Evolutionary conservation across 1,284 basidiomycete genomes (phyloP).

Genomic region (Pascua sp.): DNA sequence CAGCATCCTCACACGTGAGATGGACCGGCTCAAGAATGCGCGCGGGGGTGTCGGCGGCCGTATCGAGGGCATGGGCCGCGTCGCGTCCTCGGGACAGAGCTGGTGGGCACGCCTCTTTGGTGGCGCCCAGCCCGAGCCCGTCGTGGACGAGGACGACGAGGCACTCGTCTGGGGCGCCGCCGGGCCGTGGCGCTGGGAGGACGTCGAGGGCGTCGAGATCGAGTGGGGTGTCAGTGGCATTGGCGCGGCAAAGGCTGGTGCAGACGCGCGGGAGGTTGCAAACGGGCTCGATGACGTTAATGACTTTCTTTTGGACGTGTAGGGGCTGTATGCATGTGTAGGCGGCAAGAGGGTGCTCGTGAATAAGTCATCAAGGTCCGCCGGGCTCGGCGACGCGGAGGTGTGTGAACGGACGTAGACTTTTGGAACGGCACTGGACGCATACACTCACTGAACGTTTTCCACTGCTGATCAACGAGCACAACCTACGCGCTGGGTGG

Average conservation of each 20-base stretch:
- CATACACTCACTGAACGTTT: too few species aligned
- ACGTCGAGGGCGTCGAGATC: constrained; percentile 46
- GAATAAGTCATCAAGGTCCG: too few species aligned
- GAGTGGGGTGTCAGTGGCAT: constrained; percentile 34
- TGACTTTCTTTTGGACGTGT: constrained; percentile 31
- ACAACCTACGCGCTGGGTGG: too few species aligned
- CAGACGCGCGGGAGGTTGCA: constrained; percentile 13
- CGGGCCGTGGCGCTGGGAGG: constrained; percentile 42
- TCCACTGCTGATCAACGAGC: too few species aligned
- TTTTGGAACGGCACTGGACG: too few species aligned
- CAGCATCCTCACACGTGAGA: constrained; percentile 44
- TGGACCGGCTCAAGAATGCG: constrained; percentile 44
- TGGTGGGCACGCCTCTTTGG: constrained; percentile 32
- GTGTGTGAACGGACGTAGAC: too few species aligned
- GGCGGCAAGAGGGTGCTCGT: too few species aligned
- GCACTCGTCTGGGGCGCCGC: constrained; percentile 41
- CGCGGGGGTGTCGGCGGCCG: constrained; percentile 34
- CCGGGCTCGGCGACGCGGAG: too few species aligned
- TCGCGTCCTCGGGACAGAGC: constrained; percentile 19
- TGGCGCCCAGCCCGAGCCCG: constrained; percentile 7
- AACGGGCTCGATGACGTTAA: constrained; percentile 40
- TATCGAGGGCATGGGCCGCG: constrained; percentile 44
- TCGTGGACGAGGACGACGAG: constrained; percentile 31
- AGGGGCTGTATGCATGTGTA: not conserved
- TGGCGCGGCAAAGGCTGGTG: constrained; percentile 16